Base-by-base conservation (phyloP, 202 grass and related monocot genomes). In the Setaria italica region DNA sequence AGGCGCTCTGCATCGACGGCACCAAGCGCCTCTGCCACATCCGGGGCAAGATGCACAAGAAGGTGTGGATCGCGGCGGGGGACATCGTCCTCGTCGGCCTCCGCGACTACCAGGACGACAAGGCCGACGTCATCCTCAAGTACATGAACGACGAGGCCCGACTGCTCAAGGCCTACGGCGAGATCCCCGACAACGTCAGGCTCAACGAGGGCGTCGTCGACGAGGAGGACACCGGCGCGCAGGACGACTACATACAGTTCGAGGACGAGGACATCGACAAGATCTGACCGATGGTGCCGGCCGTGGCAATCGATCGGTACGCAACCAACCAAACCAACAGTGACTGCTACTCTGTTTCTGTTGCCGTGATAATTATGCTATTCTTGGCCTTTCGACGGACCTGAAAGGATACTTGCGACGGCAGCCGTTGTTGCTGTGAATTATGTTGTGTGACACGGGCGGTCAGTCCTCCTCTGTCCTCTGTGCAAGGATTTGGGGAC, bases 261-360 rank as follows among this genome's bases (percentile, higher is more conserved):
- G 94, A 97, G 90, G 94, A 97, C 68, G 92, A 97, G 90, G 94
- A 97, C 80, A 97, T 97, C 80, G 94, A 97, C 88, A 95, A 95
- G 88, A 95, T 92, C 72, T 83, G 72, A 76, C 0, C 9, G 16
- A 50, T 15, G 48, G 0, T 50, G 2, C 32, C 4, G 9, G 33
- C 51, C 72, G 20, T 59, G 20, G 74, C 59, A 8, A 46, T 7
- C 42, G 13, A 51, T 73, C 3, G 74, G 76, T 85, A 62, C 12
- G 48, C 42, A 32, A 59, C 16, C 25, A 85, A 35, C 34, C 34
- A 35, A 35, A 25, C 25, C 34, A 35, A 39, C 29, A 13, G 33
- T 34, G 17, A 41, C 55, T 62, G 58, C 58, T n/a, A 39, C 10
- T 59, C 21, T 53, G 0, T n/a, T 58, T 43, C 46, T 84, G 0